Evolutionary conservation across 768 basidiomycete species (phyloP), one percentile per base, ranked within the genome.

Genomic region (Tylopilus plumbeoviolaceoides): DNA sequence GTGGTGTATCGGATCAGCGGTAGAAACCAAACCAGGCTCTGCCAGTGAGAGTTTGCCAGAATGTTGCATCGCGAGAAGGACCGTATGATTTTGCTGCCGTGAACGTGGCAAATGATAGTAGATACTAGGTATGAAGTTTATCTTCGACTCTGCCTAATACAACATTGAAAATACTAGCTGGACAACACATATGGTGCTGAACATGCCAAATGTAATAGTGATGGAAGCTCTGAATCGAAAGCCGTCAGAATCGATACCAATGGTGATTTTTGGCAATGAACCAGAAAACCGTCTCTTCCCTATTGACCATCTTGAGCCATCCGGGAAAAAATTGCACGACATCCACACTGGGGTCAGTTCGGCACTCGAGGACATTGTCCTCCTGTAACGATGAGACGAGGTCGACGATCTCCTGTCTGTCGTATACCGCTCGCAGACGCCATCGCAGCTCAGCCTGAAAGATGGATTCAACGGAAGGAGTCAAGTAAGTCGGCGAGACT

Each of bases 331-430:
- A 46, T 38, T 44, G 59, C 27, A 55, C 30, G 8, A n/a, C 28
- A 43, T 47, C 53, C 50, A 53, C 17, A 27, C 44, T 42, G 25
- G 47, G 27, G 1, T 48, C 51, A 62, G 55, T 41, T 53, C 51
- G 50, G 51, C 56, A 57, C 41, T 68, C 68, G 27, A 87, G 51
- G 52, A 74, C 78, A 9, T 80, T 77, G 28, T 82, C 80, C n/a
- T 76, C 75, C 20, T 69, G 63, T 46, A 91, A 68, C 49, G 76
- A 76, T 14, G 70, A 68, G 43, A 89, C 62, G 20, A 86, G 54
- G n/a, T 90, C 89, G 44, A 75, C 69, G 23, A 87, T 71, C 63
- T 91, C 90, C 57, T 85, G 85, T 50, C 84, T 75, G 63, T 92
- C 89, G 58, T 90, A 91, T 20, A 85, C 81, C 15, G 79, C 72